These are phyloP conservation scores for Pythium graminicola DNA, from an alignment of 352 stramenopile species.

Conservation along the genomic window DNA sequence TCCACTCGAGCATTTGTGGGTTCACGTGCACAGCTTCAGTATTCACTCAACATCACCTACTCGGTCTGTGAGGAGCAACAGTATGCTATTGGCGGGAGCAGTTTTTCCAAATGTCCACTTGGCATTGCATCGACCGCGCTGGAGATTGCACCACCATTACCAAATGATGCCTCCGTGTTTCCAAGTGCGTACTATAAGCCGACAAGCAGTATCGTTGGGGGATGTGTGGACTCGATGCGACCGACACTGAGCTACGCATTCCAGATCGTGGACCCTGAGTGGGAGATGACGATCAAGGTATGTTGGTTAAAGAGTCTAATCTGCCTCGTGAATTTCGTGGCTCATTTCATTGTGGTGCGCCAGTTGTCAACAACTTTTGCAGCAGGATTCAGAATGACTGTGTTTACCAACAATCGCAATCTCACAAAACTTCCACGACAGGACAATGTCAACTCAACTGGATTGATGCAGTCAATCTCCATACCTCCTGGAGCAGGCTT, in stretches of 20 bases:
- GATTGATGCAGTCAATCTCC: slow-evolving; percentile 3
- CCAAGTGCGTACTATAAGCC: slow-evolving; percentile 11
- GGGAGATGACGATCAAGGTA: slow-evolving; percentile 13
- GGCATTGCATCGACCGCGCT: not conserved
- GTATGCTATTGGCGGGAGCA: too few species aligned
- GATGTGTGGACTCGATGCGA: slow-evolving; percentile 10
- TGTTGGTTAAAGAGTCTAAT: not conserved
- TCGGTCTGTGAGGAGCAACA: slow-evolving; percentile 4
- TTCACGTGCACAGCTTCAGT: not conserved
- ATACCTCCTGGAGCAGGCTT: slow-evolving; percentile 11
- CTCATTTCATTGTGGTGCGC: not conserved
- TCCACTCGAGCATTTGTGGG: slow-evolving; percentile 6
- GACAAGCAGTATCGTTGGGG: not conserved
- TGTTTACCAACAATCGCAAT: slow-evolving; percentile 1
- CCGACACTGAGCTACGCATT: slow-evolving; percentile 17
- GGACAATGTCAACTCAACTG: not conserved
- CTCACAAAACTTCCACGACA: not conserved
- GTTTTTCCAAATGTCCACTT: too few species aligned
- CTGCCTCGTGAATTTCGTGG: too few species aligned
- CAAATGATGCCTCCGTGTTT: not conserved
- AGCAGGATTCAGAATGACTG: slow-evolving; percentile 11
- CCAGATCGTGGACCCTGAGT: slow-evolving; percentile 2
- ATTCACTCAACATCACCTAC: slow-evolving; percentile 17
- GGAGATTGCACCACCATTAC: not conserved
- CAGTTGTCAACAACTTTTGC: slow-evolving; percentile 21